These are phyloP conservation scores for Monilinia fructicola DNA, from an alignment of 2,329 filamentous ascomycete species.

Conservation along the genomic window DNA sequence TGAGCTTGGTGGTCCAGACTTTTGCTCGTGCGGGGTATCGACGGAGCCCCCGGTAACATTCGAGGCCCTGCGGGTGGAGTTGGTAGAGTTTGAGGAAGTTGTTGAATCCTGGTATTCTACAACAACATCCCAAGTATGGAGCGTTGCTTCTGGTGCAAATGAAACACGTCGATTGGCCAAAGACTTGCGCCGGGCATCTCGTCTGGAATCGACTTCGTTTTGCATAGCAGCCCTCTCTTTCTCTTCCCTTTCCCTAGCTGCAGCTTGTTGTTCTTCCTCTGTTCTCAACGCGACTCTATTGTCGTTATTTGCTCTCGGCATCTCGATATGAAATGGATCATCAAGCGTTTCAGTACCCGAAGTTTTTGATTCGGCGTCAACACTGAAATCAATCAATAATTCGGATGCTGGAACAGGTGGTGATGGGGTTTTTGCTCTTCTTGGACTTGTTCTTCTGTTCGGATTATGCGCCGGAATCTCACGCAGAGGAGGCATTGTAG, in stretches of 20 bases:
- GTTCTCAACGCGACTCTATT: constrained; percentile 64
- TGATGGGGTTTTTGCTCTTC: constrained; percentile 35
- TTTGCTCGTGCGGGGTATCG: constrained; percentile 31
- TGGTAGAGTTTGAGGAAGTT: constrained; percentile 69
- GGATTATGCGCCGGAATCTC: constrained; percentile 59
- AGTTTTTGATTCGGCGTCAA: constrained; percentile 31
- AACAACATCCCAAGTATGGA: constrained; percentile 90
- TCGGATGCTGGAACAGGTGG: constrained; percentile 26
- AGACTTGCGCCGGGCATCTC: constrained; percentile 89
- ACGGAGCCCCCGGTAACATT: constrained; percentile 42
- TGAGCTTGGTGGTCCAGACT: constrained; percentile 42
- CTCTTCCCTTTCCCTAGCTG: constrained; percentile 68
- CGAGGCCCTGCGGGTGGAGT: constrained; percentile 73
- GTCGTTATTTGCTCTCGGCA: constrained; percentile 41
- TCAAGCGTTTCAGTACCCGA: constrained; percentile 45
- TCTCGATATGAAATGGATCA: constrained; percentile 49
- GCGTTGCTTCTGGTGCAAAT: constrained; percentile 93
- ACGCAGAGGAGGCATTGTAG: constrained; percentile 65
- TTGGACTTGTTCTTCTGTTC: constrained; percentile 36
- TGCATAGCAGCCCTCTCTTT: constrained; percentile 59
- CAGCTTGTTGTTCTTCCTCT: constrained; percentile 69
- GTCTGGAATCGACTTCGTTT: constrained; percentile 65
- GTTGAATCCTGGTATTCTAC: constrained; percentile 90
- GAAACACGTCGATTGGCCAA: constrained; percentile 91
- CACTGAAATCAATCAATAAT: constrained; percentile 37